Base-by-base conservation (phyloP, 2,329 filamentous ascomycete species). In the Biscogniauxia sp. region DNA sequence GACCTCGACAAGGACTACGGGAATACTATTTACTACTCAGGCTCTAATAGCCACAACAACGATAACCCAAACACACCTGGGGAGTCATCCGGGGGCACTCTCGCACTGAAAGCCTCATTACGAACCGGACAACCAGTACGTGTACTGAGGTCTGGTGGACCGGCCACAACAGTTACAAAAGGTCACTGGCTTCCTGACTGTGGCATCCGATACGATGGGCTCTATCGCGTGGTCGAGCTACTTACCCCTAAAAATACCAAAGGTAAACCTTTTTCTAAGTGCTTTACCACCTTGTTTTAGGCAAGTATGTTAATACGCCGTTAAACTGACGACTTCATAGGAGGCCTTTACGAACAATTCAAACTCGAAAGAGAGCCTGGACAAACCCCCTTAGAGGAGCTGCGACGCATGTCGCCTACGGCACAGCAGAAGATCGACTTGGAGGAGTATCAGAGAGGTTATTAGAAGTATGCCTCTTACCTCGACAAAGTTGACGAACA, bases 271-370 rank as follows among this genome's bases (percentile, higher is more conserved):
- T n/a, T n/a, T n/a, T n/a, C n/a, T n/a, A n/a, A n/a, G n/a, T n/a
- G n/a, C n/a, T n/a, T n/a, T n/a, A n/a, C n/a, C 23, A 23, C 23
- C 23, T 5, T 23, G 62, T 59, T 20, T 8, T 5, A 19, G 15
- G 20, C n/a, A n/a, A 20, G 25, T 19, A 41, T 2, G 15, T 4
- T 3, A 28, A 7, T 25, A n/a, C 11, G 26, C 26, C 17, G 20
- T 13, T 13, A 20, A 19, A 58, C 37, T 26, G 19, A 58, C 57
- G 58, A 63, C 25, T 8, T 17, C 17, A 15, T 20, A 67, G 66
- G 66, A 37, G 70, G 69, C 28, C 64, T 68, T 2, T 72, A 72
- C 20, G 68, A 70, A n/a, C 69, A 69, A 25, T 72, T 72, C 51
- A 55, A 60, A 37, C 63, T 72, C 2, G 50, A 53, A 4, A 61